phyloP scores from a whole-genome alignment of 495 filamentous ascomycete species.

The Hypoxylon fuscum region DNA sequence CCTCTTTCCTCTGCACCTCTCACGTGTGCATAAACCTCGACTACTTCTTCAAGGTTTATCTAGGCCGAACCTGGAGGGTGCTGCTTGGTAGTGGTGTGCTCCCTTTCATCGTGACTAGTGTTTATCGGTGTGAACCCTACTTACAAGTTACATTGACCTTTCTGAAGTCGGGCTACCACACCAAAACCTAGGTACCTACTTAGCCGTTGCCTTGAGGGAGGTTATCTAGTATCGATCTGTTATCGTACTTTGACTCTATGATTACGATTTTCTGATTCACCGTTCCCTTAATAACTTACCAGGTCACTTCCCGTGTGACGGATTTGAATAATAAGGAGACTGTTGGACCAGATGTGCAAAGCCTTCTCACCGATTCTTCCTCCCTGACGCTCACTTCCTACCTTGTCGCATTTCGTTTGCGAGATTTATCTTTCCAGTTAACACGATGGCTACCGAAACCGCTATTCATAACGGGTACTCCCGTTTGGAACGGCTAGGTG shows the following conservation, averaged over 20 bases:
- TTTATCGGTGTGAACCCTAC: slow-evolving; percentile 31
- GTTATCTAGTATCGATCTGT: slow-evolving; percentile 18
- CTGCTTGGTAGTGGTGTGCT: slow-evolving; percentile 35
- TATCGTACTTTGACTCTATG: slow-evolving; percentile 26
- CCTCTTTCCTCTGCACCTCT: slow-evolving; percentile 34
- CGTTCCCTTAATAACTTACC: slow-evolving; percentile 1
- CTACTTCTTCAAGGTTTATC: slow-evolving; percentile 28
- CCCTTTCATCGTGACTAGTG: slow-evolving; percentile 35
- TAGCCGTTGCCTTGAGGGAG: slow-evolving; percentile 1
- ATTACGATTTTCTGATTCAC: slow-evolving; percentile 29
- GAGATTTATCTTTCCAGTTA: slow-evolving; percentile 18
- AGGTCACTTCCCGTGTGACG: slow-evolving; percentile 4
- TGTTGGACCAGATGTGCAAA: slow-evolving; percentile 30
- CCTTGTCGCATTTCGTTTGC: slow-evolving; percentile 5
- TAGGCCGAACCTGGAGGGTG: slow-evolving; percentile 26
- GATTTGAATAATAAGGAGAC: slow-evolving; percentile 31
- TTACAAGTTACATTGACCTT: slow-evolving; percentile 19
- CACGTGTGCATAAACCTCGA: slow-evolving; percentile 37
- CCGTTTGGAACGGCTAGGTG: slow-evolving; percentile 44
- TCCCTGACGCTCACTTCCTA: slow-evolving; percentile 18
- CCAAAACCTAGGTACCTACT: not conserved
- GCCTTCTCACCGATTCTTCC: slow-evolving; percentile 26
- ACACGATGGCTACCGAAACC: slow-evolving; percentile 43
- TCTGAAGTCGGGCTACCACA: slow-evolving; percentile 20
- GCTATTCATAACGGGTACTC: slow-evolving; percentile 39